Percentiles rank a stretch among this genome's conserved stretches.
Conservation (phyloP, 2,329 filamentous ascomycete genomes). For the Triangularia verruculosa region DNA sequence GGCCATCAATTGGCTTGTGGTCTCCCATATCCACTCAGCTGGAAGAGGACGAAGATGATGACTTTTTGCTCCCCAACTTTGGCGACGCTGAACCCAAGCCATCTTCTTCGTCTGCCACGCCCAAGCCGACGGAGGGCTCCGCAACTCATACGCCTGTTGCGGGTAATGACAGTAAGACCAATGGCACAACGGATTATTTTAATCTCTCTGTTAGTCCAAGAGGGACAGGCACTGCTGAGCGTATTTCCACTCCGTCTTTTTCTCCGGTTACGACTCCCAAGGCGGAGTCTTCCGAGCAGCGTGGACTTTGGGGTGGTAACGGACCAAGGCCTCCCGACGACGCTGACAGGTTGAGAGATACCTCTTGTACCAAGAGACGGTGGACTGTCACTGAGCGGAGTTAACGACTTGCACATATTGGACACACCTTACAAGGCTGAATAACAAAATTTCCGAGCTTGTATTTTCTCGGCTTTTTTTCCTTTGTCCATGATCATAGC, state of each 20-base stretch:
- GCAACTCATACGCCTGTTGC: not conserved
- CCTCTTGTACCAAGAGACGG: slow-evolving; percentile 47
- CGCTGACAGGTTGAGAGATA: slow-evolving; percentile 46
- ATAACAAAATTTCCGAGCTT: not conserved
- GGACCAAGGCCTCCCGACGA: slow-evolving; percentile 42
- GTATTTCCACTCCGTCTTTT: not conserved
- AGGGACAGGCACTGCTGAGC: not conserved
- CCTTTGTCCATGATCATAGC: not conserved
- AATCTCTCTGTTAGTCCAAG: not conserved
- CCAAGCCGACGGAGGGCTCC: not conserved
- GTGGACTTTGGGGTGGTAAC: slow-evolving; percentile 43
- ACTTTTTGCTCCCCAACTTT: slow-evolving; percentile 53
- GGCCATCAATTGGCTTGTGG: slow-evolving; percentile 48
- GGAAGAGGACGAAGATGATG: slow-evolving; percentile 49
- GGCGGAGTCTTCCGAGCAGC: slow-evolving; percentile 34
- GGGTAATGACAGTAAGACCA: not conserved
- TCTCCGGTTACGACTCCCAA: slow-evolving; percentile 16
- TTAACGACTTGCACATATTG: not conserved
- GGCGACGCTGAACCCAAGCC: slow-evolving; percentile 27
- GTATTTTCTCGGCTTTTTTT: not conserved
- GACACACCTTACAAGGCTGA: not conserved
- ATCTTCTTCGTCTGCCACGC: not conserved
- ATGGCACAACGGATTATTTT: not conserved
- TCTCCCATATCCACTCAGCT: slow-evolving; percentile 38
- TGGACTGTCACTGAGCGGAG: slow-evolving; percentile 54